Percentiles rank a stretch among this genome's conserved stretches.
These are phyloP conservation scores for Leccinum obscurum DNA, from an alignment of 768 basidiomycete genomes.

Conservation along the genomic window DNA sequence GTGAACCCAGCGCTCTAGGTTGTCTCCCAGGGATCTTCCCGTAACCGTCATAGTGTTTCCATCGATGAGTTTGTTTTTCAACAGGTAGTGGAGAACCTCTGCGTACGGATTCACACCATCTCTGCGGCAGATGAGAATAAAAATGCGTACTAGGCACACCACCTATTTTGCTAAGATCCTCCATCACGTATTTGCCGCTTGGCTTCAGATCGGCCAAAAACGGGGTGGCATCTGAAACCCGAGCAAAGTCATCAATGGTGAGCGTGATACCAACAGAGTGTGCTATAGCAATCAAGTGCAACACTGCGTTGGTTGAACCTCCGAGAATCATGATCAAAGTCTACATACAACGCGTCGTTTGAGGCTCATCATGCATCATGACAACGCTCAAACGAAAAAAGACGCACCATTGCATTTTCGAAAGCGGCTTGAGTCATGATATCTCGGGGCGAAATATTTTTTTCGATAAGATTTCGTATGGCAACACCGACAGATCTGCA, in stretches of 20 bases:
- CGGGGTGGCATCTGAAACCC: conserved; percentile 87
- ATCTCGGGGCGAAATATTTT: conserved; percentile 90
- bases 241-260: conserved; percentile 90
- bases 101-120: conserved; percentile 1
- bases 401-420: conserved; percentile 91
- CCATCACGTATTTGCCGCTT: conserved; percentile 98
- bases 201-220: conserved; percentile 98
- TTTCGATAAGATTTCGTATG: conserved; percentile 86
- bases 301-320: conserved; percentile 96
- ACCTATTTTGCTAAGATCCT: conserved; percentile 93
- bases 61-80: conserved; percentile 87
- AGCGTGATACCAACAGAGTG: conserved; percentile 92
- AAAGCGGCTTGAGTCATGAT: conserved; percentile 98
- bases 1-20: conserved; percentile 86
- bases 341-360: conserved; percentile 39
- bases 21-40: conserved; percentile 87
- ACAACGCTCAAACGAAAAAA: conserved; percentile 6
- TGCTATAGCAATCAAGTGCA: conserved; percentile 96
- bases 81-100: conserved; percentile 85
- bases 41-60: conserved; percentile 92
- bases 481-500: conserved; percentile 75
- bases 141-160: conserved; percentile 84
- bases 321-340: conserved; percentile 96
- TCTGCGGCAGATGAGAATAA: background rate
- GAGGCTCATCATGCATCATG: conserved; percentile 6